A percentile compares a stretch with the other conserved stretches of the same genome.
Conservation (phyloP, 179 eudicot genomes). For the Camellia oleifera region DNA sequence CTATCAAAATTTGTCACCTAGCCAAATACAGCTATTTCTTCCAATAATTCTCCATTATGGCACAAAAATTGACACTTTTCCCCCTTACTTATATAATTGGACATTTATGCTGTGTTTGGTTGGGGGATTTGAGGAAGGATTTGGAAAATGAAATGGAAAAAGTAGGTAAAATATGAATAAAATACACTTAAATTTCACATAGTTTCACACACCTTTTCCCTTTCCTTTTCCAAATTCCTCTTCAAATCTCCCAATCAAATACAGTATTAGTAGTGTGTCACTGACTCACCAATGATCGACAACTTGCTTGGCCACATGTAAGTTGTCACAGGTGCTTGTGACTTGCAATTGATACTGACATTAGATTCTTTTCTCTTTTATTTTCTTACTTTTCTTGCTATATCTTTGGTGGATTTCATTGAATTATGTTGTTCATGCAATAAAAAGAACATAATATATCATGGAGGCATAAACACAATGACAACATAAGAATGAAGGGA, state of each 20-base stretch:
- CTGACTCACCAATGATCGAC: background rate
- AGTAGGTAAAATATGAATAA: no score
- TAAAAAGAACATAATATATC: background rate
- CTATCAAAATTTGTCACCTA: conserved; percentile 2
- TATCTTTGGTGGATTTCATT: background rate
- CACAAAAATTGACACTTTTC: conserved; percentile 12
- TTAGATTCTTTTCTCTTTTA: conserved; percentile 2
- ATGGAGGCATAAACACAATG: background rate
- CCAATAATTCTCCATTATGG: background rate
- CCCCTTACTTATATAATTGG: background rate
- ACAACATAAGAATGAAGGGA: background rate
- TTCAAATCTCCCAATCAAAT: no score
- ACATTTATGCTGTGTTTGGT: no score
- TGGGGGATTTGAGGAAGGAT: no score
- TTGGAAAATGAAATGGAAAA: no score
- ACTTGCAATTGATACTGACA: conserved; percentile 4
- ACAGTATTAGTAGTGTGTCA: background rate
- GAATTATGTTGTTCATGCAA: background rate
- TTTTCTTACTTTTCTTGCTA: background rate
- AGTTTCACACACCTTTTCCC: no score
- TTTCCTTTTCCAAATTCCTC: no score
- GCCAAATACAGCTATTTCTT: background rate
- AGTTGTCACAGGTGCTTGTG: background rate
- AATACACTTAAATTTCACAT: no score
- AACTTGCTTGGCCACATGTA: conserved; percentile 7